These are phyloP conservation scores for Moelleriella libera DNA, from an alignment of 2,329 filamentous ascomycete species.

Conservation along the genomic window DNA sequence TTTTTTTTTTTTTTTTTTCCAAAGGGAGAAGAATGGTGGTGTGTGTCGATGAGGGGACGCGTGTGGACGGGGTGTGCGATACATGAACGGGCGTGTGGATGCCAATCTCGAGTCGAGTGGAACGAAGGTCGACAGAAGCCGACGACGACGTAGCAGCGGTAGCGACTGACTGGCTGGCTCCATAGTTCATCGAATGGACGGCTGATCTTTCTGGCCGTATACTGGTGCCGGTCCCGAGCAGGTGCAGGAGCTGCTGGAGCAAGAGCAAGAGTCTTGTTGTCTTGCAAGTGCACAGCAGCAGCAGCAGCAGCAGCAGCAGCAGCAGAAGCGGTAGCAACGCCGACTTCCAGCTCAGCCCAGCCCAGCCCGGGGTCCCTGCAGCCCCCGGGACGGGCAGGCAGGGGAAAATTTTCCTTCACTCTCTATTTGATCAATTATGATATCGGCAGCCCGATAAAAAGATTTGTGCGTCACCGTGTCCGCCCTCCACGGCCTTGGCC, in stretches of 20 bases:
- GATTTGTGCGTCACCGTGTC: background rate
- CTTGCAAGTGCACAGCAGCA: too few species aligned
- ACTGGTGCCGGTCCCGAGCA: background rate
- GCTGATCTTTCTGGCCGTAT: background rate
- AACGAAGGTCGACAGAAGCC: background rate
- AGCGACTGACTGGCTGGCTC: background rate
- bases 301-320: too few species aligned
- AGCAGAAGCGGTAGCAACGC: too few species aligned
- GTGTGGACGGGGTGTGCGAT: conserved; percentile 1
- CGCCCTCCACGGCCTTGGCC: background rate
- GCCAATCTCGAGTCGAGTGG: background rate
- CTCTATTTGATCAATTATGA: background rate
- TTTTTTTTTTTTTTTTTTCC: background rate
- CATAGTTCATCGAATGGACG: background rate
- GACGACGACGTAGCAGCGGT: background rate
- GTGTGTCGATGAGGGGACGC: conserved; percentile 1
- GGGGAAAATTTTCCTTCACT: background rate
- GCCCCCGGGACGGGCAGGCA: too few species aligned
- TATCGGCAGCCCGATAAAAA: background rate
- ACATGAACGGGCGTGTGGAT: conserved; percentile 1
- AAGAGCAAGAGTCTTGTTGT: too few species aligned
- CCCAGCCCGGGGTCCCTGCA: background rate
- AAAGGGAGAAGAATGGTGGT: background rate
- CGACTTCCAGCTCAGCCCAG: background rate
- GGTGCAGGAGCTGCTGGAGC: too few species aligned